Base-by-base conservation (phyloP, 305 asterid species). In the Fraxinus albicans region DNA sequence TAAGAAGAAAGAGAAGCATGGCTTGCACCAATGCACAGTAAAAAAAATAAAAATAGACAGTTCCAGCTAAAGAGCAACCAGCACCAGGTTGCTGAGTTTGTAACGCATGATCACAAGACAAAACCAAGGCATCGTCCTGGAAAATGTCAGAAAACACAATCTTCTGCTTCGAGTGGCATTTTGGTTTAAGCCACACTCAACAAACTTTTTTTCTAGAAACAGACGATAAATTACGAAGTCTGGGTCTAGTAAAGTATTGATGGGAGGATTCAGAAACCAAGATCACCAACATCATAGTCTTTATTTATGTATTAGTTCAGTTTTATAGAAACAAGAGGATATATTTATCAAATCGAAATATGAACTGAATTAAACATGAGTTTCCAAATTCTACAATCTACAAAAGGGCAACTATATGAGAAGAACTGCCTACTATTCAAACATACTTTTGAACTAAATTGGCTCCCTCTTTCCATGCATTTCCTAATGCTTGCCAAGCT, bases 401-500 rank as follows among this genome's bases (percentile, higher is more conserved):
- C 15, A 10, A 42, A 42, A 13, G 60, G 60, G 19, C 60, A 47
- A 13, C 19, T 47, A 47, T 3, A 50, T 50, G 19, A 15, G 19
- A 13, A 13, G 19, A 50, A 50, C 63, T 53, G 63, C 63, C 63
- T 53, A 53, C 63, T 55, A 55, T n/a, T 55, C 65, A 55, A 55
- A 29, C 90, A 79, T 88, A 89, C 92, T 80, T 84, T 74, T 86
- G 86, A 81, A 89, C 92, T 42, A 89, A 82, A 80, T 78, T 73
- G 40, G 91, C 86, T 38, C 89, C 80, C 76, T 89, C 92, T 89
- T 83, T 89, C 83, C 83, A 89, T 42, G 88, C 91, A 86, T 82
- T 89, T 85, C 92, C 92, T 36, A 89, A 72, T 81, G 89, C 92
- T 82, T 83, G 83, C 92, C 92, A 89, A 83, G 92, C 92, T 81